These are phyloP conservation scores for Geotrichum aggregatum DNA, from an alignment of 1,139 yeast genomes.

Conservation along the genomic window DNA sequence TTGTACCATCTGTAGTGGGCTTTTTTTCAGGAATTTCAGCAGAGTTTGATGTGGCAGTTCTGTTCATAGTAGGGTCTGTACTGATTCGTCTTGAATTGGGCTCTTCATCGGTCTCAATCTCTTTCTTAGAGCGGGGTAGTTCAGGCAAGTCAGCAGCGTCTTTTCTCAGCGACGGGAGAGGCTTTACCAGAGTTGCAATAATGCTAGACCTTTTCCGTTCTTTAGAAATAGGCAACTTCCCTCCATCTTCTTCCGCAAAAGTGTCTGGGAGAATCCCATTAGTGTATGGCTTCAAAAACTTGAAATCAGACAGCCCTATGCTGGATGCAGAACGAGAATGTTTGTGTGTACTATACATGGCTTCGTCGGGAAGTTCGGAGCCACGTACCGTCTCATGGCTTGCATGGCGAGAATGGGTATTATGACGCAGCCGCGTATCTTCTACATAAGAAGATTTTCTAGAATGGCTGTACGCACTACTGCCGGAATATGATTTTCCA, in stretches of 20 bases:
- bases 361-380: constrained; percentile 1
- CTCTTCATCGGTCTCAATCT: neutral
- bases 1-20: constrained; percentile 15
- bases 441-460: constrained; percentile 20
- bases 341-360: neutral
- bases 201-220: constrained; percentile 12
- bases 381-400: constrained; percentile 20
- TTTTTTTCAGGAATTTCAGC: neutral
- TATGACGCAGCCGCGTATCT: constrained; percentile 19
- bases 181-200: constrained; percentile 16
- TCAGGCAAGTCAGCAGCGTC: neutral
- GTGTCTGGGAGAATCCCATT: constrained; percentile 13
- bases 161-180: constrained; percentile 9
- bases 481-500: neutral
- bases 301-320: constrained; percentile 19
- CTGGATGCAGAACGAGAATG: constrained; percentile 19
- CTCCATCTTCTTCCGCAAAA: constrained; percentile 15
- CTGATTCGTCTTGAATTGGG: constrained; percentile 22
- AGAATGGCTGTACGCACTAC: constrained; percentile 14
- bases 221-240: neutral
- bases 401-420: constrained; percentile 17
- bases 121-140: constrained; percentile 1
- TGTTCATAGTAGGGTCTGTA: constrained; percentile 23
- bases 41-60: constrained; percentile 2
- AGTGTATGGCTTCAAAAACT: constrained; percentile 16